Evolutionary conservation across 2,329 filamentous ascomycete genomes (phyloP).

Genomic region (Phaeosphaeria sp.): DNA sequence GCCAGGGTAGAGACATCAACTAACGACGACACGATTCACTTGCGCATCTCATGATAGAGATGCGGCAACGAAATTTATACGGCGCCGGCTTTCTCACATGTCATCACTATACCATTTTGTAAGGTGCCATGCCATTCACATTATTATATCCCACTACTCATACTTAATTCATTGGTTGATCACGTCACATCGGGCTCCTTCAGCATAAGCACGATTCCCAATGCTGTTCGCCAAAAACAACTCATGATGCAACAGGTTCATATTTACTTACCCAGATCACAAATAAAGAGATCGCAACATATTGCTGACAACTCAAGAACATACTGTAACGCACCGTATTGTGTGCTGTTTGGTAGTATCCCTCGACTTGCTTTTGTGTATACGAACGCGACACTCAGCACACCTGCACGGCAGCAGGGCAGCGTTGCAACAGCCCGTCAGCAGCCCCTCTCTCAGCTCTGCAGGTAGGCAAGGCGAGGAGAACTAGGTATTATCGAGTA

Average conservation of each 20-base stretch:
- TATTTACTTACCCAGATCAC: background rate
- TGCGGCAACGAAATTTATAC: slow-evolving; percentile 1
- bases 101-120: slow-evolving; percentile 23
- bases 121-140: slow-evolving; percentile 23
- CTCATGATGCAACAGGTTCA: background rate
- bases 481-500: background rate
- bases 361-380: background rate
- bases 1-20: slow-evolving; percentile 3
- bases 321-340: slow-evolving; percentile 7
- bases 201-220: slow-evolving; percentile 1
- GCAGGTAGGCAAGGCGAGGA: background rate
- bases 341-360: background rate
- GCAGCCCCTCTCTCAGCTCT: background rate
- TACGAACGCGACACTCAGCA: background rate
- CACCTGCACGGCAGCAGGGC: background rate
- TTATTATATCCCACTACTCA: slow-evolving; percentile 24
- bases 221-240: background rate
- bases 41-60: slow-evolving; percentile 2
- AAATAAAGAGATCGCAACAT: background rate
- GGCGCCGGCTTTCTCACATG: slow-evolving; percentile 7
- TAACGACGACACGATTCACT: slow-evolving; percentile 22
- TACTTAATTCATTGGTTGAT: slow-evolving; percentile 14
- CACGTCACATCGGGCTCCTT: slow-evolving; percentile 5
- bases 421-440: slow-evolving; percentile 6
- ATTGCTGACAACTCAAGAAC: background rate